Evolutionary conservation across 1,139 yeast genomes (phyloP).

Genomic region (Pichia sorboxylosa): DNA sequence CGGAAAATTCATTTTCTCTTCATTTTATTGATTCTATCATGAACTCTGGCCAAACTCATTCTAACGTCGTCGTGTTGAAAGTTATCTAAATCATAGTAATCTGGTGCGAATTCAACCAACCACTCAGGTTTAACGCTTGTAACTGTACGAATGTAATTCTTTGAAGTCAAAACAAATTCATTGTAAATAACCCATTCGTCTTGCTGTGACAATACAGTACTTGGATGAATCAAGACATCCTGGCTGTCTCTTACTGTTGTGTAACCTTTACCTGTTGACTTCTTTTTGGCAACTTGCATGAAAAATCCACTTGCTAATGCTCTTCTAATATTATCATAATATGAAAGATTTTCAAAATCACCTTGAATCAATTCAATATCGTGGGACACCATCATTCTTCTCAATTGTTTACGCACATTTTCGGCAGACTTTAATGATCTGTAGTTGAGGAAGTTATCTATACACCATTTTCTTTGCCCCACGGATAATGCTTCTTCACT

Average conservation of each 20-base stretch:
- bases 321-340: conserved; percentile 65
- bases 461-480: conserved; percentile 75
- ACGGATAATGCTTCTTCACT: conserved; percentile 53
- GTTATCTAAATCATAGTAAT: conserved; percentile 63
- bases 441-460: conserved; percentile 75
- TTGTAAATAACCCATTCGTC: conserved; percentile 91
- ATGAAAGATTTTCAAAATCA: conserved; percentile 55
- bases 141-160: conserved; percentile 89
- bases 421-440: conserved; percentile 77
- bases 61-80: conserved; percentile 78
- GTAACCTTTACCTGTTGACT: conserved; percentile 63
- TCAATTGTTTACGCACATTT: conserved; percentile 74
- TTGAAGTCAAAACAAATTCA: conserved; percentile 87
- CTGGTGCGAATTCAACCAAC: conserved; percentile 78
- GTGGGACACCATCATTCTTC: conserved; percentile 70
- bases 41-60: conserved; percentile 62
- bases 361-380: conserved; percentile 66
- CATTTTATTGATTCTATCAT: conserved; percentile 37
- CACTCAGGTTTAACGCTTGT: conserved; percentile 90
- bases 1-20: conserved; percentile 24
- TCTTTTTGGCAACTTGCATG: conserved; percentile 94
- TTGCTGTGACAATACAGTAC: conserved; percentile 75
- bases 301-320: conserved; percentile 91
- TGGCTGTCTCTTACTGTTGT: conserved; percentile 91
- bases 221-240: conserved; percentile 88